Evolutionary conservation across 495 filamentous ascomycete species (phyloP), one percentile per base, ranked within the genome.

Genomic region (Massariosphaeria phaeospora): DNA sequence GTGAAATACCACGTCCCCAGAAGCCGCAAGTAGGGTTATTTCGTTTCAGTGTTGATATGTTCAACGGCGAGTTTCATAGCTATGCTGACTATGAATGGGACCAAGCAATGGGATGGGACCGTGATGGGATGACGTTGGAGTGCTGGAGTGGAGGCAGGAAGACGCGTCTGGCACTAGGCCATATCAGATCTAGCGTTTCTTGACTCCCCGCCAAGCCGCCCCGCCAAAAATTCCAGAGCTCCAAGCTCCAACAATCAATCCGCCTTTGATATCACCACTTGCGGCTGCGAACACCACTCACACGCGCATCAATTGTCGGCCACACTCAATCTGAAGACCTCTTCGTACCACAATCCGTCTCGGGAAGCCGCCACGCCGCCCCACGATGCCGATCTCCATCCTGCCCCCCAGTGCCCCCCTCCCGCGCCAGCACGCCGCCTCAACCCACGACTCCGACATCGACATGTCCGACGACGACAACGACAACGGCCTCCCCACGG

Each of bases 331-430:
- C 39, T 42, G 15, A 11, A 6, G 5, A 11, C 17, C 17, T 15
- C 35, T 18, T 39, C 6, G 7, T 39, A 43, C n/a, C 39, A 21
- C 23, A 4, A 21, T 43, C 21, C 39, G 21, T 20, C 39, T 25
- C 17, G 20, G 17, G 6, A 11, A 43, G 15, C 41, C 11, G 41
- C 44, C 13, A 12, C 30, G 4, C 29, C 18, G 27, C 10, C 18
- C 40, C 38, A 74, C 46, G 57, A 95, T 95, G 88, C 80, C 87
- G 35, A 89, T 93, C 61, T 86, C 84, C 20, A 91, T 93, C 58
- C 72, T 82, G n/a, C 71, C 83, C 2, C 88, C 88, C 23, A 75
- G 74, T 64, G 44, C 63, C 57, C 42, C 50, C 47, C 42, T 39
- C 63, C 55, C 58, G 66, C 49, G 45, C 60, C 51, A 47, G 56